These are phyloP conservation scores for Ogataea henricii DNA, from an alignment of 805 yeast species.

Conservation along the genomic window DNA sequence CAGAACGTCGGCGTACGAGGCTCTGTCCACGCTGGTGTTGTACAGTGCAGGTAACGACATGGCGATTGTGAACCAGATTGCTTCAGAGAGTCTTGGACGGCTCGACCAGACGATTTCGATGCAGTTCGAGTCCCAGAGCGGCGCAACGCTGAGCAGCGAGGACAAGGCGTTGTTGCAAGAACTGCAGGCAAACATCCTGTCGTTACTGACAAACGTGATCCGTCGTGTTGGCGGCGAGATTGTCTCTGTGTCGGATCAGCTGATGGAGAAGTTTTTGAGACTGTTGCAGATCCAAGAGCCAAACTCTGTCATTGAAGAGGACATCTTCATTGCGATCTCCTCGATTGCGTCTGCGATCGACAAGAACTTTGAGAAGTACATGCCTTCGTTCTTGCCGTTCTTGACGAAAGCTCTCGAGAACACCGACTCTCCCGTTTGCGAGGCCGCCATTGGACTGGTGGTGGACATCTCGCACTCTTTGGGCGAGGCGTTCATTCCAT, in stretches of 20 bases:
- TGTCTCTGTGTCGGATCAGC: slow-evolving; percentile 67
- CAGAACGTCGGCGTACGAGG: slow-evolving; percentile 96
- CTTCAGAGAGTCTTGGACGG: slow-evolving; percentile 71
- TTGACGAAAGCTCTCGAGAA: slow-evolving; percentile 77
- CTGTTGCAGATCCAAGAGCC: slow-evolving; percentile 61
- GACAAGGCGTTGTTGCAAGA: slow-evolving; percentile 82
- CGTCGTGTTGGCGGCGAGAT: slow-evolving; percentile 76
- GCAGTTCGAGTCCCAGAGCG: slow-evolving; percentile 46
- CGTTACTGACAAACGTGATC: slow-evolving; percentile 78
- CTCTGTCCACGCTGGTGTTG: slow-evolving; percentile 78
- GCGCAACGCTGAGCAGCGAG: slow-evolving; percentile 48
- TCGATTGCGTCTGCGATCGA: slow-evolving; percentile 85
- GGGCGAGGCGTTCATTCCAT: slow-evolving; percentile 70
- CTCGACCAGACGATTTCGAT: slow-evolving; percentile 68
- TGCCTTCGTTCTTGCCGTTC: slow-evolving; percentile 82
- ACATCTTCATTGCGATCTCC: slow-evolving; percentile 87
- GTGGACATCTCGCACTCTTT: slow-evolving; percentile 93
- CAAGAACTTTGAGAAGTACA: slow-evolving; percentile 67
- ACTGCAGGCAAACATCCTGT: slow-evolving; percentile 77
- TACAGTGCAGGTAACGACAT: slow-evolving; percentile 72
- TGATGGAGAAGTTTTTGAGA: slow-evolving; percentile 81
- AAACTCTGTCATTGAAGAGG: slow-evolving; percentile 82
- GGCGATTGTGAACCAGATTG: slow-evolving; percentile 68
- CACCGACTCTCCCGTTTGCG: slow-evolving; percentile 79
- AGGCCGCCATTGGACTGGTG: slow-evolving; percentile 90